Evolutionary conservation across 179 eudicot genomes (phyloP).

Genomic region (Sideroxylon spinosum): DNA sequence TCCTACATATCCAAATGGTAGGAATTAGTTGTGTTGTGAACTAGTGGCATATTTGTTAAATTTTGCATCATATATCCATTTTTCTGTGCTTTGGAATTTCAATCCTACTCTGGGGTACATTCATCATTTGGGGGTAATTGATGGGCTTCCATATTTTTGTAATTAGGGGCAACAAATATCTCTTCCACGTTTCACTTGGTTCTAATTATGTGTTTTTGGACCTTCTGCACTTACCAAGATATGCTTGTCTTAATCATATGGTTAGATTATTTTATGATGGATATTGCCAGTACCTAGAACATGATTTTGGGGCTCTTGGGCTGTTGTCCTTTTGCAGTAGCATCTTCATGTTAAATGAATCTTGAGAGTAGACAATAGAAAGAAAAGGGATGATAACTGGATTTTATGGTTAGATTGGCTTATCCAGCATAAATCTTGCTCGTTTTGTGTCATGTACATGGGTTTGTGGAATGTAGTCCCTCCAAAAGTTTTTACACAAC

Average conservation of each 20-base stretch:
- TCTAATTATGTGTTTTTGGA: not conserved
- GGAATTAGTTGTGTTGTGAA: not conserved
- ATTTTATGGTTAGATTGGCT: not conserved
- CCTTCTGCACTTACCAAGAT: not conserved
- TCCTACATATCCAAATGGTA: not conserved
- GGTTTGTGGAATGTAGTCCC: constrained; percentile 9
- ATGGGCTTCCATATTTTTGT: not conserved
- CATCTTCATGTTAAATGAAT: not conserved
- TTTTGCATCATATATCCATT: not conserved
- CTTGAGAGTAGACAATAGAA: not conserved
- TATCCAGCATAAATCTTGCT: not conserved
- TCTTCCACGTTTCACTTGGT: not conserved
- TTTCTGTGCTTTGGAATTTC: not conserved
- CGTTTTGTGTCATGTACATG: not conserved
- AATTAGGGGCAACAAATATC: not conserved
- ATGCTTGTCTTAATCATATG: not conserved
- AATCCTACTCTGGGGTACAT: not conserved
- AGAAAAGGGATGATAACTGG: not conserved
- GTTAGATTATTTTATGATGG: not conserved
- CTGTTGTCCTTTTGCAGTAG: not conserved
- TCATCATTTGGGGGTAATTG: not conserved
- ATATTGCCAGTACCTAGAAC: not conserved
- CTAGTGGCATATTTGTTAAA: not conserved
- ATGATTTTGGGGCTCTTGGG: not conserved
- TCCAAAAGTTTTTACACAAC: not conserved